phyloP scores from a whole-genome alignment of 2,329 filamentous ascomycete genomes.

The Polytolypa hystricis region DNA sequence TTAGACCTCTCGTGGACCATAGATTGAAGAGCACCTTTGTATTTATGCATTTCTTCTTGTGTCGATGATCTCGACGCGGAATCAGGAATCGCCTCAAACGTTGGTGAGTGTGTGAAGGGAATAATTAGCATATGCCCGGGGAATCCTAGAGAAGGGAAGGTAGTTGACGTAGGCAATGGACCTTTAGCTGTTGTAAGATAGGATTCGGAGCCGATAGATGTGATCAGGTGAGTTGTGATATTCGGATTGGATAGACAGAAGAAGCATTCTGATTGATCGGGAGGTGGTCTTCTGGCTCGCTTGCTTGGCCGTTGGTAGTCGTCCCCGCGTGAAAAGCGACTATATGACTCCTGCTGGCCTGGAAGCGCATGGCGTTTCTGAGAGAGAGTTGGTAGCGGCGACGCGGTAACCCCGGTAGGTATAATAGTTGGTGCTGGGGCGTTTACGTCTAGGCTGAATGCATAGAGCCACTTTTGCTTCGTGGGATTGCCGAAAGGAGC shows the following conservation, averaged over 20 bases:
- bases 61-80: slow-evolving; percentile 47
- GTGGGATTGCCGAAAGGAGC: slow-evolving; percentile 62
- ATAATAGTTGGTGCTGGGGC: slow-evolving; percentile 49
- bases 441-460: slow-evolving; percentile 57
- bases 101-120: slow-evolving; percentile 70
- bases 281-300: slow-evolving; percentile 36
- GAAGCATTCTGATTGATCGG: slow-evolving; percentile 73
- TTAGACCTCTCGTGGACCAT: slow-evolving; percentile 50
- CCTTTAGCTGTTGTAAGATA: slow-evolving; percentile 92
- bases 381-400: slow-evolving; percentile 46
- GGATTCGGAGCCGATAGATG: slow-evolving; percentile 73
- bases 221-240: slow-evolving; percentile 75
- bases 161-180: slow-evolving; percentile 61
- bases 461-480: slow-evolving; percentile 56
- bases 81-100: slow-evolving; percentile 55
- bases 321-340: slow-evolving; percentile 29
- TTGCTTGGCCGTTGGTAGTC: slow-evolving; percentile 28
- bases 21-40: slow-evolving; percentile 62
- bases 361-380: slow-evolving; percentile 48
- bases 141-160: slow-evolving; percentile 62
- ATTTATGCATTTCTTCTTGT: slow-evolving; percentile 70
- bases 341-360: slow-evolving; percentile 26
- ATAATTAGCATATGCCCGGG: slow-evolving; percentile 87
- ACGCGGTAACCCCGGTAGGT: slow-evolving; percentile 61
- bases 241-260: slow-evolving; percentile 88